phyloP scores from a whole-genome alignment of 2,329 filamentous ascomycete genomes.

The Paecilomyces variotii region DNA sequence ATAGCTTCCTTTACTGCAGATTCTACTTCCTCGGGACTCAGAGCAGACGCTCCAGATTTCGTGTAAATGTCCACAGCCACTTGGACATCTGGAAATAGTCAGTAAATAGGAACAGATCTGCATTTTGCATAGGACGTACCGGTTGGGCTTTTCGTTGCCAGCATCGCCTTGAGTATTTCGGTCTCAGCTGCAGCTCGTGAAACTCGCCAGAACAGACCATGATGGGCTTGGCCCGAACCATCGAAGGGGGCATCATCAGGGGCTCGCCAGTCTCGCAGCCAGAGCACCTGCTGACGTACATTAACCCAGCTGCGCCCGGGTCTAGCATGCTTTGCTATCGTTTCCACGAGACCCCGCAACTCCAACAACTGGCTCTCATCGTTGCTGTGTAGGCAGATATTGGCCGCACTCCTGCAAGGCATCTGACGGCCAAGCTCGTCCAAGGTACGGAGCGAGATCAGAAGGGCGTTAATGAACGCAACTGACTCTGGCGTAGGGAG shows the following conservation, averaged over 20 bases:
- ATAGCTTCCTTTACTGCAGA: conserved; percentile 44
- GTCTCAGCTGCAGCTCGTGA: conserved; percentile 43
- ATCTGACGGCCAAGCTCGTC: conserved; percentile 30
- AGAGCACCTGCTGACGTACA: conserved; percentile 46
- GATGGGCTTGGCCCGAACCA: conserved; percentile 25
- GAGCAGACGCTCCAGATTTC: conserved; percentile 20
- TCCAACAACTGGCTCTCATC: conserved; percentile 46
- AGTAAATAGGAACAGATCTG: neutral
- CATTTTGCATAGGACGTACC: neutral
- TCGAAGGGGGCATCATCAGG: conserved; percentile 14
- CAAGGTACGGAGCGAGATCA: conserved; percentile 34
- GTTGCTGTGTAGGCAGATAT: conserved; percentile 46
- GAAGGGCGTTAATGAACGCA: conserved; percentile 32
- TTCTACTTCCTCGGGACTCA: conserved; percentile 43
- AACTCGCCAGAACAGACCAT: conserved; percentile 43
- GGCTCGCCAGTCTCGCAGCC: conserved; percentile 54
- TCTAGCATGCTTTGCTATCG: conserved; percentile 35
- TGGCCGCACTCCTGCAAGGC: conserved; percentile 32
- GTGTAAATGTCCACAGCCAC: conserved; percentile 36
- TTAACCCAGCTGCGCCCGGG: conserved; percentile 42
- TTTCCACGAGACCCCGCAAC: conserved; percentile 45
- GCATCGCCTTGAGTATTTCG: conserved; percentile 49
- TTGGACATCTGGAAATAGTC: conserved; percentile 27
- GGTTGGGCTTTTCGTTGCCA: conserved; percentile 37
- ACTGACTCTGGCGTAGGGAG: conserved; percentile 30